Conservation (phyloP, 1,284 basidiomycete species). For the Clitocybe nebularis region DNA sequence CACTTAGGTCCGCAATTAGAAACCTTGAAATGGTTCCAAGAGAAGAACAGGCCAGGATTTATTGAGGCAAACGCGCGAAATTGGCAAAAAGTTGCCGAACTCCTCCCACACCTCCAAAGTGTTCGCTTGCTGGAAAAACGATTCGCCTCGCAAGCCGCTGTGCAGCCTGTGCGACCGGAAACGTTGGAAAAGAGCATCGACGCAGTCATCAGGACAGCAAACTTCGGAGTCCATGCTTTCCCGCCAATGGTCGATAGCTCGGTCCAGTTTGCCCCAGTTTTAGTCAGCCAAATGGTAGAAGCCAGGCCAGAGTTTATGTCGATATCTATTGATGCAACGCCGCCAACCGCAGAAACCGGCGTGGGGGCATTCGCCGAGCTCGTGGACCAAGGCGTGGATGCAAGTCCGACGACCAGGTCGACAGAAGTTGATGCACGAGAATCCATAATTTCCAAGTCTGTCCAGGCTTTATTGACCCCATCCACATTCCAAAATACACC, state of each 20-base stretch:
- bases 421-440: constrained; percentile 27
- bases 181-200: constrained; percentile 51
- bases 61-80: constrained; percentile 59
- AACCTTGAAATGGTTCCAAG: constrained; percentile 67
- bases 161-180: constrained; percentile 22
- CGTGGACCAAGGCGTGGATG: constrained; percentile 37
- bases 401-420: constrained; percentile 26
- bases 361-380: constrained; percentile 31
- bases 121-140: constrained; percentile 58
- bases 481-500: constrained; percentile 17
- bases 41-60: constrained; percentile 65
- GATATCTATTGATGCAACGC: constrained; percentile 43
- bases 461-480: constrained; percentile 19
- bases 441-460: constrained; percentile 21
- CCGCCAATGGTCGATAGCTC: constrained; percentile 39
- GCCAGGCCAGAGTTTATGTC: constrained; percentile 40
- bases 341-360: constrained; percentile 26
- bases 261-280: constrained; percentile 45
- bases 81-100: constrained; percentile 66
- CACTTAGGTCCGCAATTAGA: constrained; percentile 70
- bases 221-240: constrained; percentile 45
- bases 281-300: constrained; percentile 43
- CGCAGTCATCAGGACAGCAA: constrained; percentile 43
- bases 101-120: constrained; percentile 63
- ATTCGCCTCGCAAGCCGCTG: constrained; percentile 32